Evolutionary conservation across 805 yeast species (phyloP).

Genomic region (Wickerhamomyces kurtzmanii): DNA sequence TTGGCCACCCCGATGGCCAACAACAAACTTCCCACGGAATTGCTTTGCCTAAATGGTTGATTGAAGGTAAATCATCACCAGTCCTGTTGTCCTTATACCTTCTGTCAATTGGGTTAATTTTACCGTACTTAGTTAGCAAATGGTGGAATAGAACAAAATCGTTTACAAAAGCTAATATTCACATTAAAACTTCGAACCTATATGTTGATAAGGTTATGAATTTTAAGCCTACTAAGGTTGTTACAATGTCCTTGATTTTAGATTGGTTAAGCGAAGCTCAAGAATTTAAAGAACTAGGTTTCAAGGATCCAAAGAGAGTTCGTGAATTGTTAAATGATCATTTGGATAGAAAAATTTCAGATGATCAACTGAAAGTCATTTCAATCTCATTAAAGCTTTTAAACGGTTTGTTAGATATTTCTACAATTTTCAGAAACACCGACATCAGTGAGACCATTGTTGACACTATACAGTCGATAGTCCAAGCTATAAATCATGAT

Average conservation of each 20-base stretch:
- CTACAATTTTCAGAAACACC: slow-evolving; percentile 66
- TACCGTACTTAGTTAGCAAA: slow-evolving; percentile 71
- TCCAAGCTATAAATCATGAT: slow-evolving; percentile 82
- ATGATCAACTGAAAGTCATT: slow-evolving; percentile 42
- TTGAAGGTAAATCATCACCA: slow-evolving; percentile 72
- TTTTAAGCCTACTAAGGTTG: slow-evolving; percentile 55
- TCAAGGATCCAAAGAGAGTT: slow-evolving; percentile 34
- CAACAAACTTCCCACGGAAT: slow-evolving; percentile 86
- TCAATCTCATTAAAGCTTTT: slow-evolving; percentile 57
- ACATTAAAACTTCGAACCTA: slow-evolving; percentile 71
- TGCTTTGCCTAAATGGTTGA: slow-evolving; percentile 86
- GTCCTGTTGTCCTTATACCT: slow-evolving; percentile 56
- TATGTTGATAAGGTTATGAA: slow-evolving; percentile 69
- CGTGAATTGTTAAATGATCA: slow-evolving; percentile 44
- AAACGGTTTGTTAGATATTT: slow-evolving; percentile 69
- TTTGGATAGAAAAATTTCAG: slow-evolving; percentile 37
- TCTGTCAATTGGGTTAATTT: slow-evolving; percentile 59
- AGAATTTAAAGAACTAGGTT: slow-evolving; percentile 48
- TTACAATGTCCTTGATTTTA: slow-evolving; percentile 46
- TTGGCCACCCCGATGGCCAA: slow-evolving; percentile 98
- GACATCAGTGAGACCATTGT: slow-evolving; percentile 52
- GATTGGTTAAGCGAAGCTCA: slow-evolving; percentile 54
- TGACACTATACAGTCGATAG: slow-evolving; percentile 59
- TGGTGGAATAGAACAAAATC: slow-evolving; percentile 89
- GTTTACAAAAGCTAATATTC: slow-evolving; percentile 75